Base-by-base conservation (phyloP, 169 alveolate species). In the Cryptosporidium parvum region DNA sequence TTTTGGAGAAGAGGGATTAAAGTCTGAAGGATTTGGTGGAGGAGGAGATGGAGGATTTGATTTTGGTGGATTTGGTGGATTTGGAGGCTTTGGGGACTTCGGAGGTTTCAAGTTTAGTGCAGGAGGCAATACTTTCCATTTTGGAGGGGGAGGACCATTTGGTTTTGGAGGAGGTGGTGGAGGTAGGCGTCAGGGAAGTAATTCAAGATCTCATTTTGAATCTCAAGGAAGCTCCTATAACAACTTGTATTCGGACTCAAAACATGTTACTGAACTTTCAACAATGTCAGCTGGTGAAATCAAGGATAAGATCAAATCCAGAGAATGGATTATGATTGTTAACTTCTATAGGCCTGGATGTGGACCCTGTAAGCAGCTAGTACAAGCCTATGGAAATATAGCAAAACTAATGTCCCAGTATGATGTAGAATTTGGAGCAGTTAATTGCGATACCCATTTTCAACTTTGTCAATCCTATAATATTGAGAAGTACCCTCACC, bases 1-100 rank as follows among this genome's bases (percentile, higher is more conserved):
- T 85, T 93, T 94, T 86, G 99, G 99, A 4, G 98, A 96, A 85
- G 98, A 97, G 21, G 98, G 98, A 4, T 93, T 97, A n/a, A 85
- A 85, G 29, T 26, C 68, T 16, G 92, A 69, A 8, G 92, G 92
- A 4, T 52, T 69, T 70, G 86, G 92, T n/a, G 92, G 91, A 37
- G 94, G 86, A 29, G 93, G 75, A 0, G 86, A 75, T 2, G 91
- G 91, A 62, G 92, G 94, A 35, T 95, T 95, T 65, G 94, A 86
- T 29, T 92, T 94, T 86, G 95, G 94, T 70, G 96, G 94, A 18
- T 95, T 94, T 68, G 97, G 93, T 62, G 91, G 93, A n/a, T 94
- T 94, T 91, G 92, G 93, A 35, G 92, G 93, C 10, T 94, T 94
- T 72, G 92, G 93, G 7, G 86, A 89, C 29, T 93, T 93, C 59